These are phyloP conservation scores for Pestalotiopsis sp. DNA, from an alignment of 2,329 filamentous ascomycete genomes.

Conservation along the genomic window DNA sequence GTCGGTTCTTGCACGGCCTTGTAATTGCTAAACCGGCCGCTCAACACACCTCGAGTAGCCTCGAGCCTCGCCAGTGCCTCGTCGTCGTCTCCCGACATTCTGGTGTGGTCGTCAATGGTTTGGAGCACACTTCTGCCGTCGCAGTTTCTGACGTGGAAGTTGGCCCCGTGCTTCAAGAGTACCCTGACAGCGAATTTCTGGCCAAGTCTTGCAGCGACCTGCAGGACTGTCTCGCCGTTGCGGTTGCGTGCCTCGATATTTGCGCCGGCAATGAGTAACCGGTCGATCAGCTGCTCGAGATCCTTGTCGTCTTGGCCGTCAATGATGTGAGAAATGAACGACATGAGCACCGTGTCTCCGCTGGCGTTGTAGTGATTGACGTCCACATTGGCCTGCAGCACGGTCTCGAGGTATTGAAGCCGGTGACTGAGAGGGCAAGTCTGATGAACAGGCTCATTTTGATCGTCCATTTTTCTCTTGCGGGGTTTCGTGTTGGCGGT, in stretches of 20 bases:
- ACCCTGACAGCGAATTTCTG: slow-evolving; percentile 53
- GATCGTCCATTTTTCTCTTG: slow-evolving; percentile 40
- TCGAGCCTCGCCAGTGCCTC: slow-evolving; percentile 44
- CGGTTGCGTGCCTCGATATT: slow-evolving; percentile 54
- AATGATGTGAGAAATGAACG: slow-evolving; percentile 52
- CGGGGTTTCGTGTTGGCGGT: slow-evolving; percentile 34
- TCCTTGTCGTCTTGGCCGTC: slow-evolving; percentile 47
- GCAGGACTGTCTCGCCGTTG: slow-evolving; percentile 56
- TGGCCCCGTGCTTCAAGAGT: slow-evolving; percentile 49
- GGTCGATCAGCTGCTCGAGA: slow-evolving; percentile 45
- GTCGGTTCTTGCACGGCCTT: slow-evolving; percentile 41
- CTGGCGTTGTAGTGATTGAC: slow-evolving; percentile 54
- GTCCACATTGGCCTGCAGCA: slow-evolving; percentile 44
- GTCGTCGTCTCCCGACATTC: slow-evolving; percentile 30
- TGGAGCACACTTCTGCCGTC: slow-evolving; percentile 47
- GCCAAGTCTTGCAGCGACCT: slow-evolving; percentile 55
- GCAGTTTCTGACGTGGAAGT: slow-evolving; percentile 48
- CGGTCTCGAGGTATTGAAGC: slow-evolving; percentile 23
- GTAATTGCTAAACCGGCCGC: slow-evolving; percentile 32
- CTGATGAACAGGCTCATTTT: slow-evolving; percentile 20
- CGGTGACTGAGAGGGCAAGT: slow-evolving; percentile 18
- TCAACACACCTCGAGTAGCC: slow-evolving; percentile 49
- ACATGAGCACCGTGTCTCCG: slow-evolving; percentile 59
- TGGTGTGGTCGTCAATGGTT: slow-evolving; percentile 45
- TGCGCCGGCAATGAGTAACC: slow-evolving; percentile 45